Base-by-base conservation (phyloP, 768 basidiomycete species). In the Mrakia frigida region DNA sequence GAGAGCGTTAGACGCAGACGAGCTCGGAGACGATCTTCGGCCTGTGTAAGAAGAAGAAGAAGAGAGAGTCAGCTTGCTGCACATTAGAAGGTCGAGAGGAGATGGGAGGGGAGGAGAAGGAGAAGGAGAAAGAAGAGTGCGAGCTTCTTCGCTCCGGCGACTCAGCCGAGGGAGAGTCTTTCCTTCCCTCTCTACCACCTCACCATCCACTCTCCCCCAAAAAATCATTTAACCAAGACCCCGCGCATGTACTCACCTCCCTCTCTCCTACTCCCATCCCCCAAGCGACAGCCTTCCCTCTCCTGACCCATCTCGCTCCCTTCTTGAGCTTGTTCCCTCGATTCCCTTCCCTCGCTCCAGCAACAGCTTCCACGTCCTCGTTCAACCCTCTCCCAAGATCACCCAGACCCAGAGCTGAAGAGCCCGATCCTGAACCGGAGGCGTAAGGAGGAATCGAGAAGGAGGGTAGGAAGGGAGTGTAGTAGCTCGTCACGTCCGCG, bases 211-310 rank as follows among this genome's bases (percentile, higher is more conserved):
- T 18, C 31, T 31, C 6, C 28, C n/a, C 21, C 35, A n/a, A n/a
- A n/a, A n/a, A n/a, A n/a, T 9, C 2, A 5, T n/a, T 1, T 0
- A 37, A 3, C 0, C 16, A 16, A 39, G 25, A n/a, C 4, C 6
- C 37, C 16, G 6, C 78, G 5, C 77, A 77, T 25, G 71, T 52
- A 25, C 80, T 77, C 93, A 91, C 92, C 88, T 93, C 92, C 90
- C 91, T 92, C 76, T 93, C 92, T 50, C 92, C 92, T 85, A 89
- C 88, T 68, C 88, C 87, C 31, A 92, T 92, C 39, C 91, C 92
- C 93, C 93, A 94, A 21, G 89, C 86, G 39, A 88, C 88, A 77
- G 93, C 88, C 83, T 94, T 94, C 65, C 92, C 91, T 81, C 87
- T 88, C 25, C 92, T 88, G 69, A 91, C 86, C 92, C 92, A 94